These are phyloP conservation scores for Oryza meyeriana DNA, from an alignment of 176 grass and related monocot genomes.

Conservation along the genomic window DNA sequence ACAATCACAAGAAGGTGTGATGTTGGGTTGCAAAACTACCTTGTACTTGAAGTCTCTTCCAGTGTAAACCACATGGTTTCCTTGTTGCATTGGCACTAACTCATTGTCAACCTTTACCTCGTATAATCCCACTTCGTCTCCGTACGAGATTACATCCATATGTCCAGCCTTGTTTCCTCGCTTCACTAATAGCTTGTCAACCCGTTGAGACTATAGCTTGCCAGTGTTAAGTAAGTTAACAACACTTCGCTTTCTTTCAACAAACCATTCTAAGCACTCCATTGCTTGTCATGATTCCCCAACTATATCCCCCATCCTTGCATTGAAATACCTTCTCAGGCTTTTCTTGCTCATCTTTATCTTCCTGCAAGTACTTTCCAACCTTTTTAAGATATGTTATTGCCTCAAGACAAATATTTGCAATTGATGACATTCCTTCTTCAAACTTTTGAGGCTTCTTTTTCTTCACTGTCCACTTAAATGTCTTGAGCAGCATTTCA, in stretches of 20 bases:
- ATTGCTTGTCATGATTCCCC: constrained; percentile 17
- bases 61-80: no score
- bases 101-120: no score
- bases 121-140: no score
- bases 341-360: not conserved
- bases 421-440: not conserved
- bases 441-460: not conserved
- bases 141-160: no score
- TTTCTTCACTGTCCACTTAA: not conserved
- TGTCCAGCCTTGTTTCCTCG: no score
- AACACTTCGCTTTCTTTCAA: not conserved
- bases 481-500: not conserved
- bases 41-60: no score
- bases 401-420: not conserved
- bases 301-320: not conserved
- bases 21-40: no score
- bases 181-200: no score
- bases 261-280: not conserved
- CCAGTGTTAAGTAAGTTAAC: not conserved
- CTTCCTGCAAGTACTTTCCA: not conserved
- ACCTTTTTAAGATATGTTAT: not conserved
- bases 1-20: no score
- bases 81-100: no score
- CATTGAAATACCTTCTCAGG: not conserved
- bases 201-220: not conserved